Conservation (phyloP, 495 filamentous ascomycete species). For the Neurospora intermedia region DNA sequence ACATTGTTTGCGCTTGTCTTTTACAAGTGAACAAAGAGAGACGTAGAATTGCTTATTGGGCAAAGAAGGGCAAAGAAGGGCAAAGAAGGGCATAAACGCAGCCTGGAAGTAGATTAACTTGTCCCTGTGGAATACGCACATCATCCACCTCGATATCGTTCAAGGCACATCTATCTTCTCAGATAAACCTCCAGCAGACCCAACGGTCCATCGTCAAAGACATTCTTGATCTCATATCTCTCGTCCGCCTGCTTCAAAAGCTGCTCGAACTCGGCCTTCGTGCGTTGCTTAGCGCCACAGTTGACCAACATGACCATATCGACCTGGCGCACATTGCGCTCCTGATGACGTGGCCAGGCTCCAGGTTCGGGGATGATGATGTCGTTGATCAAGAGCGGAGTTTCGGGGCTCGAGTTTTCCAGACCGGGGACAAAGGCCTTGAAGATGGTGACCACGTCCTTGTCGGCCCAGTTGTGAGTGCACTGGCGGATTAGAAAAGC, state of each 20-base stretch:
- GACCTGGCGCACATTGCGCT: background rate
- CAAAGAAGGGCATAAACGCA: background rate
- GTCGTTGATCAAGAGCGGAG: background rate
- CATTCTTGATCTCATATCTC: background rate
- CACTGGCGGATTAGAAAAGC: background rate
- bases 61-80: too few species aligned
- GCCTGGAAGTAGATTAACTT: background rate
- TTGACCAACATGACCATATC: background rate
- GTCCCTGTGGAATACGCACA: background rate
- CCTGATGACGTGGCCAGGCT: background rate
- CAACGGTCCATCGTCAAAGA: background rate
- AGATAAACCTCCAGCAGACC: background rate
- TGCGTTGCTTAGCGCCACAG: background rate
- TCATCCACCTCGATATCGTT: background rate
- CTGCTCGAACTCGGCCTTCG: background rate
- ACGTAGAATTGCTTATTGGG: too few species aligned
- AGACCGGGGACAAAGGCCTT: background rate
- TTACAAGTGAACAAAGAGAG: too few species aligned
- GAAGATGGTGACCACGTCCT: background rate
- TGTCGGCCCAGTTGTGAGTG: background rate
- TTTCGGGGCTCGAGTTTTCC: background rate
- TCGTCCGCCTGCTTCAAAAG: background rate
- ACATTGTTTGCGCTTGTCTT: too few species aligned
- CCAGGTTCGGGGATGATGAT: background rate
- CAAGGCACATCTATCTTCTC: background rate